Evolutionary conservation across 805 yeast genomes (phyloP), one percentile per base, ranked within the genome.

Genomic region (Zygosaccharomyces lentus): DNA sequence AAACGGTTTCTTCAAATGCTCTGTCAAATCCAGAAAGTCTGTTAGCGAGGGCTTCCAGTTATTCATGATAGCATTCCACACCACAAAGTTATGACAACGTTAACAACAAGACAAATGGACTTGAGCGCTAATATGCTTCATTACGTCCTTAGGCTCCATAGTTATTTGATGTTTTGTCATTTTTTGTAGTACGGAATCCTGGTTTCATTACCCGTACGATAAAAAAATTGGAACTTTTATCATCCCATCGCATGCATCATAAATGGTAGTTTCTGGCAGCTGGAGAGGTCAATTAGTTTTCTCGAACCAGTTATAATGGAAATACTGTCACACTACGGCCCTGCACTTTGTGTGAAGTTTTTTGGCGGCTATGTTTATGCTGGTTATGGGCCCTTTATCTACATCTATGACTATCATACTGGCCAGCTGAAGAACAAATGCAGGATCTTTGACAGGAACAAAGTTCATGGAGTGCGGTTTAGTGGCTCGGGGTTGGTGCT

Each of bases 401-500:
- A 77, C 53, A 65, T 80, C 1, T 83, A 77, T 61, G 69, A 76
- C 50, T 70, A 77, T 58, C 58, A 53, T 12, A 58, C 68, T 0
- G 70, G 71, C 4, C 45, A 58, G 17, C 61, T 77, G 16, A 23
- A 78, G 2, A 63, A 59, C 45, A 59, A 67, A 16, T 65, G 68
- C 32, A 71, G 72, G 43, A 63, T 87, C 1, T 85, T 91, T 61
- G 62, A 65, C n/a, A 71, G 80, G 44, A 87, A 87, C 65, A 90
- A 88, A 59, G 81, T 91, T 30, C 97, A 91, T 61, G 85, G 87
- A n/a, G 78, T 91, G 26, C 63, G 73, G 2, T 61, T 78, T 7
- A 41, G 47, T 13, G 64, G 61, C 4, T 64, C 66, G 1, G 67
- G 64, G 1, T 48, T 60, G 0, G 53, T 71, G 4, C 54, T 77